Evolutionary conservation across 2,329 filamentous ascomycete genomes (phyloP).

Genomic region (Fusarium proliferatum): DNA sequence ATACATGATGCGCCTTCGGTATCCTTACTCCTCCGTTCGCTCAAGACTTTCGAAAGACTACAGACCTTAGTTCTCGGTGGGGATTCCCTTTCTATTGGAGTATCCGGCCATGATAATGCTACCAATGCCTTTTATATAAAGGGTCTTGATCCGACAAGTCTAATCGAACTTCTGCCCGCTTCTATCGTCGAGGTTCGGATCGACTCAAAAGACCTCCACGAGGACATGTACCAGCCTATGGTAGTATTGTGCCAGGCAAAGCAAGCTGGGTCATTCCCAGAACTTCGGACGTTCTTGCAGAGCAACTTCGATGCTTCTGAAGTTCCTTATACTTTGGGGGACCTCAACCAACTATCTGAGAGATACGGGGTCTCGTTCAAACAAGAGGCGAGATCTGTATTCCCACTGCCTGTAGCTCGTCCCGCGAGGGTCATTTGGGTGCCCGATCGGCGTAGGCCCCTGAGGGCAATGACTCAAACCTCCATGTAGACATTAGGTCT

Average conservation of each 20-base stretch:
- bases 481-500: not conserved
- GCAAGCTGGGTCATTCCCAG: not conserved
- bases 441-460: rapidly evolving
- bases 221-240: not conserved
- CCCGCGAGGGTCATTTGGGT: rapidly evolving
- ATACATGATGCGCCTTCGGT: rapidly evolving
- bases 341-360: not conserved
- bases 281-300: not conserved
- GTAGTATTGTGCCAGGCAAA: not conserved
- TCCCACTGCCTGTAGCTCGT: not conserved
- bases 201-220: not conserved
- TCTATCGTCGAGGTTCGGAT: not conserved
- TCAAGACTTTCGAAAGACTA: not conserved
- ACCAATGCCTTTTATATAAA: rapidly evolving
- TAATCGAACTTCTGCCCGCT: not conserved
- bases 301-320: not conserved
- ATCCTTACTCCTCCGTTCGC: not conserved
- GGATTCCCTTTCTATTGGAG: rapidly evolving
- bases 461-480: rapidly evolving
- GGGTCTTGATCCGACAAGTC: not conserved
- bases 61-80: not conserved
- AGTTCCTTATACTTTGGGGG: not conserved
- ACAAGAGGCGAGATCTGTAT: not conserved
- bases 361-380: not conserved
- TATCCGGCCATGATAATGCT: rapidly evolving